Evolutionary conservation across 345 rosid genomes (phyloP), one percentile per base, ranked within the genome.

Genomic region (Nephelium lappaceum): DNA sequence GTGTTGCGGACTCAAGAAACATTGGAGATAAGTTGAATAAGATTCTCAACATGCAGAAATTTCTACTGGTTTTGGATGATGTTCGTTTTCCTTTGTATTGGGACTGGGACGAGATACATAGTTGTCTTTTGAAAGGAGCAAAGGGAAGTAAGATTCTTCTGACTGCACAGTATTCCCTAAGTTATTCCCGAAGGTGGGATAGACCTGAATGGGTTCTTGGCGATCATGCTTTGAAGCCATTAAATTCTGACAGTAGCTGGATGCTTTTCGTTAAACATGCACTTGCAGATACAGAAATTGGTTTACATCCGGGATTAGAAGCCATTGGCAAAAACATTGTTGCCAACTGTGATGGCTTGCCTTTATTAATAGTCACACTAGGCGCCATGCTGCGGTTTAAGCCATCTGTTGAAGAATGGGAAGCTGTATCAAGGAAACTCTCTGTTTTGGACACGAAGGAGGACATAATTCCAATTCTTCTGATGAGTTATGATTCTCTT

Each of bases 121-220:
- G n/a, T n/a, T n/a, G n/a, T n/a, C n/a, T n/a, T n/a, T n/a, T n/a
- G n/a, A n/a, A n/a, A n/a, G 80, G 82, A 1, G 63, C 78, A 16
- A 10, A 12, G 0, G 84, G 64, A 23, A 84, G 86, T 57, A 81
- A 67, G 49, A 81, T 84, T 42, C 23, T 84, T 1, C 47, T 79
- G 3, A 78, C 84, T 5, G 75, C 84, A 0, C n/a, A 78, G 84
- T 4, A 11, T 5, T 19, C 18, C 0, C 6, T 10, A 5, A 14
- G 38, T n/a, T n/a, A n/a, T n/a, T n/a, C 75, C 68, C 1, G n/a
- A n/a, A n/a, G n/a, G n/a, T n/a, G n/a, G 11, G 51, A 11, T 2
- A 61, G 21, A 47, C 25, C n/a, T n/a, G n/a, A n/a, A 11, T 5
- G 38, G 19, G 4, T 31, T 31, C 27, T 16, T 60, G 0, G 11